Evolutionary conservation across 1,139 yeast species (phyloP), one percentile per base, ranked within the genome.

Genomic region (Geotrichum klebahnii): DNA sequence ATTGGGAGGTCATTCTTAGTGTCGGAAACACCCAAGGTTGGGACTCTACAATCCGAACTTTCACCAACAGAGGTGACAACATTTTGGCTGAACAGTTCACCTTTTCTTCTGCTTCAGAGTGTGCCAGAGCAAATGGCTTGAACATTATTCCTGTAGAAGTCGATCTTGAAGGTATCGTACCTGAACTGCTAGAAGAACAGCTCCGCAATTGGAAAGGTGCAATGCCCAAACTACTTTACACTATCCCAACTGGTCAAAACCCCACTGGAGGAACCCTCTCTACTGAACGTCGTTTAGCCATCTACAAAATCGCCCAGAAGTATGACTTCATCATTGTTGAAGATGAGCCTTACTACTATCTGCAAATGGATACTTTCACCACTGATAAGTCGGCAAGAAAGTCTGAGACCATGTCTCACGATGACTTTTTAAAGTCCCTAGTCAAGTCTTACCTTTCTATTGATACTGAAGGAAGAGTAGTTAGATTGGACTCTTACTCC

Each of bases 281-380:
- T 48, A 69, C 64, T 16, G 89, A 82, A 61, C 80, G 97, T 71
- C 85, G 96, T 70, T 67, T 72, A 57, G 78, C 74, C 46, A 77
- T 89, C 55, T 88, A 88, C 70, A 73, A 78, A 53, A 66, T 88
- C 58, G 87, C 92, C 24, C 81, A 80, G 61, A 80, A 85, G 69
- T 82, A 87, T 67, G 95, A 89, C 69, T 74, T 89, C 62, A 63
- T 89, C 48, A 80, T 89, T 59, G 70, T 88, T 47, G 97, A 89
- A 71, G 97, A 89, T 67, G 97, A 89, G 69, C 97, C 97, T 36
- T 89, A 89, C 78, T 89, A 85, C 75, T 89, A 86, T 74, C 74
- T 89, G 65, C 97, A 88, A 71, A 86, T 87, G 95, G 87, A 82
- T 53, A 62, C 76, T 42, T 84, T 82, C 69, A 76, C 66, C 59